Evolutionary conservation across 169 alveolate genomes (phyloP).

Genomic region (Besnoitia besnoiti): DNA sequence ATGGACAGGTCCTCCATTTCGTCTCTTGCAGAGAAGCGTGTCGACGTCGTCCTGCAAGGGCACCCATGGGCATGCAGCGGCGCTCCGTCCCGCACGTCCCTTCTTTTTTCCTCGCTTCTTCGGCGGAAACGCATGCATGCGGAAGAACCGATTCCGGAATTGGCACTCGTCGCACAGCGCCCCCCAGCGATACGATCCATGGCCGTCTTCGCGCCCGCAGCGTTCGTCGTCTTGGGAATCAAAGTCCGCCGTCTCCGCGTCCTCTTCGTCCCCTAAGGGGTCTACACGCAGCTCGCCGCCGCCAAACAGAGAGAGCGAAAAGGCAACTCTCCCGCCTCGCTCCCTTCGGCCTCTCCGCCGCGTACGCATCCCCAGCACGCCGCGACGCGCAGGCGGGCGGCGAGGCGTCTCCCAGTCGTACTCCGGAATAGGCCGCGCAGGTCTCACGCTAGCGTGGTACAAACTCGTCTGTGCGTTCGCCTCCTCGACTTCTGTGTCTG

Average conservation of each 20-base stretch:
- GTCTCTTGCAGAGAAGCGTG: neutral
- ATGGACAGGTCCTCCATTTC: neutral
- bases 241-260: too few relatives aligned
- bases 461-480: neutral
- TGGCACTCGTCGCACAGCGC: slow-evolving; percentile 8
- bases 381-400: neutral
- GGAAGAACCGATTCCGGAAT: slow-evolving; percentile 1
- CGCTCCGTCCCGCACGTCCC: neutral
- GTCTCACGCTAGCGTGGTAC: neutral
- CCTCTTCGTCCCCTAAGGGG: too few relatives aligned
- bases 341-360: neutral
- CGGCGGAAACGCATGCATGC: neutral
- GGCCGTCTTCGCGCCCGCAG: neutral
- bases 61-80: neutral
- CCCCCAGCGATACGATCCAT: neutral
- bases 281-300: neutral
- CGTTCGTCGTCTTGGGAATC: neutral
- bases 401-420: neutral
- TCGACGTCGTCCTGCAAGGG: neutral
- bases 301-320: neutral
- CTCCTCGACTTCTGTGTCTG: neutral
- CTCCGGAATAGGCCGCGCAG: neutral
- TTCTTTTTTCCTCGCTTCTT: neutral
- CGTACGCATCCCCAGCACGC: neutral
- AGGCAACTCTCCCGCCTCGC: neutral